Conservation (phyloP, 805 yeast genomes). For the Yarrowia alimentaria region DNA sequence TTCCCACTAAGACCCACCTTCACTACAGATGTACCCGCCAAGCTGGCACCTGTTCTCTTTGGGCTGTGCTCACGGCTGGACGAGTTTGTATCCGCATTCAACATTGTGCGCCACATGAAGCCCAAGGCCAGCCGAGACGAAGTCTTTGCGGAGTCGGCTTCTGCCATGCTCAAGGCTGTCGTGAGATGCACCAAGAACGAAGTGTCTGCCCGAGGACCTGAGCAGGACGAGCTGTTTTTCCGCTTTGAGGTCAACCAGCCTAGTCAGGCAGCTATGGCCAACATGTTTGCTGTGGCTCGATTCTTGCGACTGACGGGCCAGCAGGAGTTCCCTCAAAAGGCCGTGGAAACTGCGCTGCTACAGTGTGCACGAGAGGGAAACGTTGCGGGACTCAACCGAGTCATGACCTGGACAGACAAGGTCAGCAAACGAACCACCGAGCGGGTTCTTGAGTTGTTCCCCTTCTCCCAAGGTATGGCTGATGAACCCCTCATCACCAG, state of each 20-base stretch:
- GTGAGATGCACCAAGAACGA: constrained; percentile 25
- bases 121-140: not conserved
- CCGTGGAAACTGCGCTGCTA: not conserved
- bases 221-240: not conserved
- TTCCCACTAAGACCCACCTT: constrained; percentile 1
- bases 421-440: not conserved
- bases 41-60: not conserved
- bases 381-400: constrained; percentile 11
- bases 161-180: constrained; percentile 17
- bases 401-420: not conserved
- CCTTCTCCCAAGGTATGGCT: constrained; percentile 10
- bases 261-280: constrained; percentile 14
- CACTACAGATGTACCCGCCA: not conserved
- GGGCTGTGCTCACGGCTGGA: constrained; percentile 17
- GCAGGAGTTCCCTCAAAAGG: not conserved
- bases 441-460: constrained; percentile 5
- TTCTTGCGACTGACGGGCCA: not conserved
- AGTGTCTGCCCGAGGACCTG: not conserved
- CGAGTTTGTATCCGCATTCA: constrained; percentile 20
- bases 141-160: not conserved
- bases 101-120: not conserved
- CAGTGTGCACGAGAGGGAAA: constrained; percentile 16
- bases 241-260: constrained; percentile 8
- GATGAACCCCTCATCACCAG: constrained; percentile 8
- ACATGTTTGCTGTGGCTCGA: constrained; percentile 12